Percentiles rank a stretch among this genome's conserved stretches.
These are phyloP conservation scores for Daldinia concentrica DNA, from an alignment of 495 filamentous ascomycete species.

Conservation along the genomic window DNA sequence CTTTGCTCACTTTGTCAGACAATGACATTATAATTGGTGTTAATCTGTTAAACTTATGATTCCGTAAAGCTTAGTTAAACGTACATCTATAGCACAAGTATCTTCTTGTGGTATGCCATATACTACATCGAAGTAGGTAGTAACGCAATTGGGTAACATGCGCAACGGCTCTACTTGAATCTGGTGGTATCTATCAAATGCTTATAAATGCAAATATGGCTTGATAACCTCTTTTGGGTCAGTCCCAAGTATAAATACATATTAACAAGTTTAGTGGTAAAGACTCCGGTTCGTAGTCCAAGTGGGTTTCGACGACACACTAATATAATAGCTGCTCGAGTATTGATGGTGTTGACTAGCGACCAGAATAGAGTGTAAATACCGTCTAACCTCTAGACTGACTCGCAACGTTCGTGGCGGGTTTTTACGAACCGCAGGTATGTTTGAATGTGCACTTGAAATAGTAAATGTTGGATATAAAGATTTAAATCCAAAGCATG, in stretches of 20 bases:
- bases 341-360: too few species aligned
- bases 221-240: not conserved
- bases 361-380: not conserved
- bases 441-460: not conserved
- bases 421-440: too few species aligned
- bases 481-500: not conserved
- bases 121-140: too few species aligned
- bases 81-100: too few species aligned
- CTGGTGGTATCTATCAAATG: not conserved
- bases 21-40: not conserved
- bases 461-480: not conserved
- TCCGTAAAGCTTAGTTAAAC: not conserved
- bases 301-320: not conserved
- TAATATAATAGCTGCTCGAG: too few species aligned
- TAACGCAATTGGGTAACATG: not conserved
- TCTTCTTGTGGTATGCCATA: too few species aligned
- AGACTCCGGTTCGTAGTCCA: not conserved
- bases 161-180: not conserved
- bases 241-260: not conserved
- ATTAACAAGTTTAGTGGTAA: not conserved
- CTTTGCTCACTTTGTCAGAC: not conserved
- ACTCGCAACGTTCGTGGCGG: not conserved
- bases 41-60: not conserved
- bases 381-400: not conserved
- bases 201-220: too few species aligned